Evolutionary conservation across 164 flowering plant species (phyloP), one percentile per base, ranked within the genome.

Genomic region (Vitis cinerea): DNA sequence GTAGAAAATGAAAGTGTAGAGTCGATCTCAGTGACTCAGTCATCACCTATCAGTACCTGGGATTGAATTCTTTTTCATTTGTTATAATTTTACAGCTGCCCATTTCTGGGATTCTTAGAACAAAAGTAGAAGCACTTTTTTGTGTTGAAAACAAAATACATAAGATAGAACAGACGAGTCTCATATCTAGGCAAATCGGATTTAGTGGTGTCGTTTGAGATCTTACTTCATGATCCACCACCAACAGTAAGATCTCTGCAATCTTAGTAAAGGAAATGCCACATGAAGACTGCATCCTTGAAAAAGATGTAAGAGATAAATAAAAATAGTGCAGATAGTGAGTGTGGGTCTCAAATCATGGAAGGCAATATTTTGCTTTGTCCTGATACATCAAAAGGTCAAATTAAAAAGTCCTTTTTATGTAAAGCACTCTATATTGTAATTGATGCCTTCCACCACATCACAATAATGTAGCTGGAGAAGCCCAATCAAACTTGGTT

Each of bases 201-300:
- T 50, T 10, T 14, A 10, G 67, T 73, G 75, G 67, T 63, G 66
- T 29, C 55, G 63, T 58, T 58, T 17, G 52, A 68, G 52, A 63
- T 64, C 72, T 64, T 50, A 64, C 51, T 50, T 61, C 66, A 71
- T 58, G 59, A 50, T 58, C 65, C 74, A 71, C 69, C 64, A 59
- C 30, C 69, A 50, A 37, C 65, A 71, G 71, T 63, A 47, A 62
- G 55, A 62, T 50, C n/a, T 31, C 13, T 56, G 50, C 63, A 30
- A 17, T 49, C 65, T 13, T 23, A 50, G 13, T 31, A 27, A 68
- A 37, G 52, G 58, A 50, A 69, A n/a, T n/a, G 10, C 61, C 44
- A 66, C 31, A 54, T 48, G 23, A 66, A 66, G 0, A 62, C 47
- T 29, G 63, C 64, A 62, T 23, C 50, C 59, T 50, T 7, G 23